Evolutionary conservation across 2,329 filamentous ascomycete genomes (phyloP), one percentile per base, ranked within the genome.

Genomic region (Aspergillus tubingensis): DNA sequence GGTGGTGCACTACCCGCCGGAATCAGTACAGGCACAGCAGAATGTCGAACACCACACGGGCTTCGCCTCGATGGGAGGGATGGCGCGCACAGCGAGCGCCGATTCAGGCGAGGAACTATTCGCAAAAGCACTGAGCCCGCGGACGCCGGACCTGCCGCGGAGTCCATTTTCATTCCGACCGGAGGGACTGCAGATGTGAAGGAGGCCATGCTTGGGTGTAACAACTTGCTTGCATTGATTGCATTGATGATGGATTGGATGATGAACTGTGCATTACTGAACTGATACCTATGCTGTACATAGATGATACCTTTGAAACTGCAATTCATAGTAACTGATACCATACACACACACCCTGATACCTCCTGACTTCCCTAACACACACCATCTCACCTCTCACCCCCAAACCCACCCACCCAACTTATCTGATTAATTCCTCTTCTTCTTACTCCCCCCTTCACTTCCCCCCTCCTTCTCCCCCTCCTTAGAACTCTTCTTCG

Each of bases 61-160:
- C 1, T 68, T 74, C 54, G 57, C 73, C n/a, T 74, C 70, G 21
- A 71, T 74, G 63, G 70, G 68, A 30, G 68, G 72, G 1, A 60
- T 76, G n/a, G 66, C 73, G 17, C 70, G 61, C 73, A 78, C 60
- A 39, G 66, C 60, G 52, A 75, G 62, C 74, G 63, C 67, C 5
- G 86, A 88, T 43, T 85, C 83, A 0, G 89, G 92, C 66, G 92
- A 96, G 60, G 93, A 91, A 43, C 81, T 96, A 2, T 97, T 97
- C 72, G 92, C 92, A 0, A 83, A 96, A 55, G 92, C 91, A 1
- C 86, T 96, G 78, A 94, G 91, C 70, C 92, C 92, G 1, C 83
- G 92, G 54, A 93, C 91, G 69, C 92, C 92, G 0, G 92, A 96
- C 67, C 92, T 95, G 82, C 87, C 88, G 56, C 91, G 88, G 68